These are phyloP conservation scores for Mycena citricolor DNA, from an alignment of 1,284 basidiomycete species.

Conservation along the genomic window DNA sequence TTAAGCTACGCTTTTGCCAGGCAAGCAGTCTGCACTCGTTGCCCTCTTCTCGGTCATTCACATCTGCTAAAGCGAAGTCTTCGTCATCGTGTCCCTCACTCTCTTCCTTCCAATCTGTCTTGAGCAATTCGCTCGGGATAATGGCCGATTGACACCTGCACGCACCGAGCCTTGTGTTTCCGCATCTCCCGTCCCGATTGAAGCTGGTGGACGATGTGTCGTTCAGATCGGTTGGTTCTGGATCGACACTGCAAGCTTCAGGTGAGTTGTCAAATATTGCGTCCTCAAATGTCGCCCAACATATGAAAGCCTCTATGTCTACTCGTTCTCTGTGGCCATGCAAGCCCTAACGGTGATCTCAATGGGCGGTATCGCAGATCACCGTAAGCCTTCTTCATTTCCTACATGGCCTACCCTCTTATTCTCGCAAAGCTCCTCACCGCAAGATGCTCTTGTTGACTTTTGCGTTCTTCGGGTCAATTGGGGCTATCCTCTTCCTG, in stretches of 20 bases:
- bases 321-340: slow-evolving; percentile 80
- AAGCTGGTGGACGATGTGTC: slow-evolving; percentile 55
- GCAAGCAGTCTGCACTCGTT: slow-evolving; percentile 33
- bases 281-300: slow-evolving; percentile 5
- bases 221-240: slow-evolving; percentile 76
- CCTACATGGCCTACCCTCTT: slow-evolving; percentile 6
- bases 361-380: slow-evolving; percentile 85
- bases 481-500: slow-evolving; percentile 69
- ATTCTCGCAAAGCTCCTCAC: slow-evolving; percentile 55
- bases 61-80: slow-evolving; percentile 61
- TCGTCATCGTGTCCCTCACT: slow-evolving; percentile 76
- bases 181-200: slow-evolving; percentile 22
- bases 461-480: slow-evolving; percentile 73
- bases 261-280: slow-evolving; percentile 51
- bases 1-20: slow-evolving; percentile 77
- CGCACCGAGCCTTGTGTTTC: slow-evolving; percentile 53
- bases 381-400: slow-evolving; percentile 54
- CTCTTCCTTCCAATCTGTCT: slow-evolving; percentile 81
- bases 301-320: slow-evolving; percentile 71
- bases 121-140: slow-evolving; percentile 82
- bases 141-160: slow-evolving; percentile 70
- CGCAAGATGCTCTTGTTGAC: slow-evolving; percentile 75
- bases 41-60: neutral
- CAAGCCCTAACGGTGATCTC: slow-evolving; percentile 91
- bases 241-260: slow-evolving; percentile 88